Percentiles rank a stretch among this genome's conserved stretches.
These are phyloP conservation scores for Rhexocercosporidium sp. DNA, from an alignment of 2,329 filamentous ascomycete genomes.

Conservation along the genomic window DNA sequence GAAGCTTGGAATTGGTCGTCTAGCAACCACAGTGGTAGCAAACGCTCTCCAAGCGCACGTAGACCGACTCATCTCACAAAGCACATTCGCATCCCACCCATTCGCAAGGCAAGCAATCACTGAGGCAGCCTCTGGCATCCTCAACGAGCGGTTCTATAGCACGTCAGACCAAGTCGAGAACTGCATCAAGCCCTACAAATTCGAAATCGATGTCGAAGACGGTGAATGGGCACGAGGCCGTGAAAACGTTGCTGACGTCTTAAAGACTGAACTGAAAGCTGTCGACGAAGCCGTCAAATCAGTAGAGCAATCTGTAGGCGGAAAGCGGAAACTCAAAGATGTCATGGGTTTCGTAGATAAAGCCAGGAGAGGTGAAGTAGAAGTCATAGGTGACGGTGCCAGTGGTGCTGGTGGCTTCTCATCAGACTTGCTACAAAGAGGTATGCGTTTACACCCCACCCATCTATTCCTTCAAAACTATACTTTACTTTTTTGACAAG, in stretches of 20 bases:
- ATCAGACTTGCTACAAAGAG: constrained; percentile 80
- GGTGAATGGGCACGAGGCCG: constrained; percentile 85
- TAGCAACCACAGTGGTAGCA: constrained; percentile 91
- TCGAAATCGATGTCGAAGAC: constrained; percentile 93
- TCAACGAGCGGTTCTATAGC: constrained; percentile 94
- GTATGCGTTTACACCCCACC: constrained; percentile 51
- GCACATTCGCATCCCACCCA: constrained; percentile 87
- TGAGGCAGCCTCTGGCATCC: constrained; percentile 85
- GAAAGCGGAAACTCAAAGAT: constrained; percentile 83
- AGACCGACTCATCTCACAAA: constrained; percentile 76
- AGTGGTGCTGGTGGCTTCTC: constrained; percentile 95
- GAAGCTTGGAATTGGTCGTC: constrained; percentile 88
- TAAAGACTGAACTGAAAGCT: constrained; percentile 87
- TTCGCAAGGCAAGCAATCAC: constrained; percentile 93
- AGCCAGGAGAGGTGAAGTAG: constrained; percentile 82
- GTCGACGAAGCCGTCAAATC: constrained; percentile 79
- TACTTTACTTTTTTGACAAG: background rate
- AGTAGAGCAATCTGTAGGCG: constrained; percentile 79
- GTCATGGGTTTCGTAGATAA: constrained; percentile 92
- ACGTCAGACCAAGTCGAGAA: constrained; percentile 98
- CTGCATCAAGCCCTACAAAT: constrained; percentile 99
- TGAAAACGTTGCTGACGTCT: constrained; percentile 77
- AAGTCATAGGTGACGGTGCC: constrained; percentile 80
- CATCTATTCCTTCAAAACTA: background rate
- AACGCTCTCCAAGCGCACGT: constrained; percentile 86